phyloP scores from a whole-genome alignment of 768 basidiomycete species.

The Russula foetens region DNA sequence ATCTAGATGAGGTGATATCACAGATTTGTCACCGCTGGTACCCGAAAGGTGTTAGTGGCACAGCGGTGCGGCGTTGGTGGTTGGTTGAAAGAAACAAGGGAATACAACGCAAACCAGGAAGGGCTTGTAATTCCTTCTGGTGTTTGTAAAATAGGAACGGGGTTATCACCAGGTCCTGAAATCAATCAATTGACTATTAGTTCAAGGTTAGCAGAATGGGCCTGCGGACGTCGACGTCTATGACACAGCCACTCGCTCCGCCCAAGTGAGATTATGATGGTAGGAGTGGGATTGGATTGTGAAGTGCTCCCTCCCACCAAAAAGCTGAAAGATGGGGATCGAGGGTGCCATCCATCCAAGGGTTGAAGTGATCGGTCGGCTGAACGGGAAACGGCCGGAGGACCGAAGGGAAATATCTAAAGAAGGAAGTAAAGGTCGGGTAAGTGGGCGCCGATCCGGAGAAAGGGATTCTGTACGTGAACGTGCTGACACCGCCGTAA shows the following conservation, averaged over 20 bases:
- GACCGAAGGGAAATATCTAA: neutral
- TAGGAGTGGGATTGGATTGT: neutral
- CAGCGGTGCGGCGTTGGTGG: constrained; percentile 32
- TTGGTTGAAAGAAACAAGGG: constrained; percentile 9
- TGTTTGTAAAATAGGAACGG: constrained; percentile 3
- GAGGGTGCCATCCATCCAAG: neutral
- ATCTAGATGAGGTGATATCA: constrained; percentile 8
- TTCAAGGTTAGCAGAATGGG: neutral
- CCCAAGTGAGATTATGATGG: neutral
- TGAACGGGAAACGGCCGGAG: constrained; percentile 2
- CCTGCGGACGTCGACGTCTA: neutral
- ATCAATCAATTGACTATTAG: neutral
- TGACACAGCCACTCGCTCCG: neutral
- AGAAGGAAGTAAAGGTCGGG: neutral
- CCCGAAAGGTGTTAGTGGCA: constrained; percentile 73
- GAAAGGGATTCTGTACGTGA: neutral
- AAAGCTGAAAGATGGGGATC: neutral
- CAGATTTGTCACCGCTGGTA: constrained; percentile 22
- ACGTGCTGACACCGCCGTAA: neutral
- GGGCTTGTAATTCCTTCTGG: neutral
- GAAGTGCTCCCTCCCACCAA: neutral
- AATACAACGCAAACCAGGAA: constrained; percentile 15
- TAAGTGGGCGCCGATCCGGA: neutral
- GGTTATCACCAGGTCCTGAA: neutral
- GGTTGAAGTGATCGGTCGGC: neutral